Conservation (phyloP, 805 yeast species). For the Brettanomyces sp. region DNA sequence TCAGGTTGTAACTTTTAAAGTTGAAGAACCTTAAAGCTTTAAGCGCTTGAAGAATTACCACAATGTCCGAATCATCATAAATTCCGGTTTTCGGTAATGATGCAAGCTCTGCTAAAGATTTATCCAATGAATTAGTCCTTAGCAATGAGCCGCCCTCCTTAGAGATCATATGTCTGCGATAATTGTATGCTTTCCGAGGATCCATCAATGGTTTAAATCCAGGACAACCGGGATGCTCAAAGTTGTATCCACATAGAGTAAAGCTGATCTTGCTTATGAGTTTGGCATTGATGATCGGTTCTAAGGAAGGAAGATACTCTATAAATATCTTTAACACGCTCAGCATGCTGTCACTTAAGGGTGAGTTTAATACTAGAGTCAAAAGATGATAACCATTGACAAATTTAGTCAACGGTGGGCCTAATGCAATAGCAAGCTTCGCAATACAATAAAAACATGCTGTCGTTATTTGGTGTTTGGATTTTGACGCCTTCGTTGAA, state of each 20-base stretch:
- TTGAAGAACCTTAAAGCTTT: slow-evolving; percentile 67
- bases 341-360: slow-evolving; percentile 76
- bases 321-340: slow-evolving; percentile 61
- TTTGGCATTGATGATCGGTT: slow-evolving; percentile 60
- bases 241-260: slow-evolving; percentile 73
- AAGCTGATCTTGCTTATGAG: slow-evolving; percentile 62
- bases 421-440: slow-evolving; percentile 78
- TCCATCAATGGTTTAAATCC: slow-evolving; percentile 51
- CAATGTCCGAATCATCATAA: slow-evolving; percentile 23
- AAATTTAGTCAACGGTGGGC: slow-evolving; percentile 87
- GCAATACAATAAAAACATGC: slow-evolving; percentile 86
- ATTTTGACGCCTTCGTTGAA: slow-evolving; percentile 45
- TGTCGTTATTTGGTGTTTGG: slow-evolving; percentile 67
- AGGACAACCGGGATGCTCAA: slow-evolving; percentile 82
- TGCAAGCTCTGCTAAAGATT: slow-evolving; percentile 14
- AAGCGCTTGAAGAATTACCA: slow-evolving; percentile 65
- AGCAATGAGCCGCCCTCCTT: slow-evolving; percentile 48
- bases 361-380: slow-evolving; percentile 71
- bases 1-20: slow-evolving; percentile 65
- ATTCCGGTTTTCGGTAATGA: slow-evolving; percentile 13
- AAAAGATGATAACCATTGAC: slow-evolving; percentile 67
- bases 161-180: slow-evolving; percentile 62
- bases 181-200: slow-evolving; percentile 60
- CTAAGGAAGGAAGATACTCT: slow-evolving; percentile 70
- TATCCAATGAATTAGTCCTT: slow-evolving; percentile 3